These are phyloP conservation scores for Phoenix dactylifera DNA, from an alignment of 176 grass and related monocot species.

Conservation along the genomic window DNA sequence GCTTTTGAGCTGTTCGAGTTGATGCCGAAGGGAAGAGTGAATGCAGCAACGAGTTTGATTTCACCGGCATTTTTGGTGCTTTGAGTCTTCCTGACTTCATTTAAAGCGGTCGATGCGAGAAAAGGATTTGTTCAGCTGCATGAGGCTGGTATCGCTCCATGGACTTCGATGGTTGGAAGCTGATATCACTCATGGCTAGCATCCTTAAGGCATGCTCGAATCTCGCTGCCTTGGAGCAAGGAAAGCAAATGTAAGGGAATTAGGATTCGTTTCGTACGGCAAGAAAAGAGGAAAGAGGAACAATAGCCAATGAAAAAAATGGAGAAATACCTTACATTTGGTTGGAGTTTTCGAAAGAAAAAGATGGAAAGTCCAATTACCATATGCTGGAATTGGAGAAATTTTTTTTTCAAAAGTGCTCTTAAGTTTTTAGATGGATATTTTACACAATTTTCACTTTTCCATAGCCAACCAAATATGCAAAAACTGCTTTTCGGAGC, in stretches of 20 bases:
- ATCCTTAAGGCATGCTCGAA: conserved; percentile 44
- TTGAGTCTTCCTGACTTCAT: conserved; percentile 38
- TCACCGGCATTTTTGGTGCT: conserved; percentile 45
- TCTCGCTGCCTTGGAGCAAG: conserved; percentile 54
- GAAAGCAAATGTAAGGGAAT: conserved; percentile 29
- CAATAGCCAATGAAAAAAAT: too few relatives aligned
- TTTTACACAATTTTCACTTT: too few relatives aligned
- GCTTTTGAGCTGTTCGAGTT: conserved; percentile 40
- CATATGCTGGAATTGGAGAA: too few relatives aligned
- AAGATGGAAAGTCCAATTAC: too few relatives aligned
- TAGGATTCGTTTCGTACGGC: too few relatives aligned
- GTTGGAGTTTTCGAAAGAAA: too few relatives aligned
- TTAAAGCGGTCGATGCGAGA: conserved; percentile 48
- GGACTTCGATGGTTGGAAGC: conserved; percentile 53
- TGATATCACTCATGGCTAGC: conserved; percentile 44
- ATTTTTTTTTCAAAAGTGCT: too few relatives aligned
- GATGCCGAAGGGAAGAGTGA: conserved; percentile 39
- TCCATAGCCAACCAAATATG: too few relatives aligned
- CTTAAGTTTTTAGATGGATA: too few relatives aligned
- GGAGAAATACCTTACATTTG: too few relatives aligned
- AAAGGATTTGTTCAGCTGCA: conserved; percentile 46
- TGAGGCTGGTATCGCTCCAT: conserved; percentile 44
- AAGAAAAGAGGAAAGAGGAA: too few relatives aligned
- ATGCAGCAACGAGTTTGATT: conserved; percentile 35
- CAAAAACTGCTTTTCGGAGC: too few relatives aligned